Evolutionary conservation across 192 early-diverging fungal genomes (phyloP).

Genomic region (Backusella tarrabulga): DNA sequence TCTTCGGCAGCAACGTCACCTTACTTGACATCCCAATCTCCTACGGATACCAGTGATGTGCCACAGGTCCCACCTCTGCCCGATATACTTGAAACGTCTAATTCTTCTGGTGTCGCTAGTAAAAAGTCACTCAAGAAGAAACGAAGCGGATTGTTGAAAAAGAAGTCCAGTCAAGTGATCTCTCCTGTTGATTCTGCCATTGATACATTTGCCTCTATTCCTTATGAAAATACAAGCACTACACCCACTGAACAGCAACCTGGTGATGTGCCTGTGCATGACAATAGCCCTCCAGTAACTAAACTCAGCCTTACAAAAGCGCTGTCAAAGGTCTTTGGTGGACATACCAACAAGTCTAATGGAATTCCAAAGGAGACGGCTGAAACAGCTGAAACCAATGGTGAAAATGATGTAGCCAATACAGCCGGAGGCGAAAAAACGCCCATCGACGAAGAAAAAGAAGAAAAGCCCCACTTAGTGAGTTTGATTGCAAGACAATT

Average conservation of each 20-base stretch:
- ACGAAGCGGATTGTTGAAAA: background rate
- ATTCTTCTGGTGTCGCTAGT: background rate
- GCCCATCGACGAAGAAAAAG: background rate
- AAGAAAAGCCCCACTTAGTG: slow-evolving; percentile 12
- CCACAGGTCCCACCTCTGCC: slow-evolving; percentile 4
- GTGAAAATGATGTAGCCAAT: background rate
- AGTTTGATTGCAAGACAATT: slow-evolving; percentile 30
- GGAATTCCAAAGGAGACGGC: background rate
- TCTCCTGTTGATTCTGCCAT: background rate
- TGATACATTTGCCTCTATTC: slow-evolving; percentile 8
- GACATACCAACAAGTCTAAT: background rate
- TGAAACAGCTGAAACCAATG: background rate
- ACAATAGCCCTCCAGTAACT: background rate
- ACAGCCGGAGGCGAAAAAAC: background rate
- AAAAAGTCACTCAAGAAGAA: background rate
- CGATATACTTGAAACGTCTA: background rate
- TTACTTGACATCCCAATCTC: background rate
- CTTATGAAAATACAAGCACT: slow-evolving; percentile 10
- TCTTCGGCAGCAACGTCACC: background rate
- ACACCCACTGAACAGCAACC: background rate
- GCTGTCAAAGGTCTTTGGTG: slow-evolving; percentile 2
- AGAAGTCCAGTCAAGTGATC: background rate
- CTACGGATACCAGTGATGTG: background rate
- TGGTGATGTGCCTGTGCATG: background rate
- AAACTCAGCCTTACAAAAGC: background rate